Evolutionary conservation across 164 flowering plant genomes (phyloP).

Genomic region (Euptelea pleiosperma): DNA sequence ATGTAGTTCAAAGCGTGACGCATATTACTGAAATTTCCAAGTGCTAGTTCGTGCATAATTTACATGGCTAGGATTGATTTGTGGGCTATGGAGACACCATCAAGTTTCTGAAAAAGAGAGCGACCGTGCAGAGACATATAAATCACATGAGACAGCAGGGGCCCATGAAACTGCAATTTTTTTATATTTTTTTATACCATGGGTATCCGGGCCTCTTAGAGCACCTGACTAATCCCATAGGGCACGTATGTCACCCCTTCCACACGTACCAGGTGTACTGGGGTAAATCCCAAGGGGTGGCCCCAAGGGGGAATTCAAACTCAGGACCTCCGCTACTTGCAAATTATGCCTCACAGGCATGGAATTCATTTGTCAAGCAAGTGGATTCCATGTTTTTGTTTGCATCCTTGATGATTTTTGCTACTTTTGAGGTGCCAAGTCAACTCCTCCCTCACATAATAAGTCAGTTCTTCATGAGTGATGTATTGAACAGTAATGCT

Average conservation of each 20-base stretch:
- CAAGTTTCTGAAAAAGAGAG: slow-evolving; percentile 27
- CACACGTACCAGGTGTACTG: too few relatives aligned
- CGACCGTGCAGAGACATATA: slow-evolving; percentile 13
- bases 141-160: slow-evolving; percentile 18
- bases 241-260: too few relatives aligned
- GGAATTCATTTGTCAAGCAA: slow-evolving; percentile 74
- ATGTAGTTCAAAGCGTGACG: slow-evolving; percentile 66
- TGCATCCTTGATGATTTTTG: slow-evolving; percentile 75
- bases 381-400: slow-evolving; percentile 57
- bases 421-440: slow-evolving; percentile 75
- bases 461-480: slow-evolving; percentile 56
- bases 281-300: too few relatives aligned
- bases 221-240: too few relatives aligned
- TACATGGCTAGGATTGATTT: slow-evolving; percentile 91
- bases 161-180: too few relatives aligned
- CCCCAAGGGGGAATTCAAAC: too few relatives aligned
- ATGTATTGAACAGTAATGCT: slow-evolving; percentile 23
- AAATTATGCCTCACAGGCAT: slow-evolving; percentile 45
- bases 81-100: slow-evolving; percentile 66
- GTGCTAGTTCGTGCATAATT: slow-evolving; percentile 47
- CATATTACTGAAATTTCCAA: slow-evolving; percentile 64
- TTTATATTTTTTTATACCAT: too few relatives aligned
- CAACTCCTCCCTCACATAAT: slow-evolving; percentile 50
- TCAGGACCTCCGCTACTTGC: too few relatives aligned
- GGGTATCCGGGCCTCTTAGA: too few relatives aligned